Evolutionary conservation across 306 rosid genomes (phyloP).

Genomic region (Malus domestica): ASM211411v1 NC_041798.1:31544501-31545000

Average conservation of each 20-base stretch:
- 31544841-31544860: too few species aligned
- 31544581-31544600: not conserved
- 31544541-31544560: constrained; percentile 19
- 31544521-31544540: constrained; percentile 15
- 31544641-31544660: constrained; percentile 4
- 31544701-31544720: not conserved
- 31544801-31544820: fast-evolving
- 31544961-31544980: too few species aligned
- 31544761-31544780: not conserved
- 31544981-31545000: too few species aligned
- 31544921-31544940: too few species aligned
- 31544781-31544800: too few species aligned
- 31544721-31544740: not conserved
- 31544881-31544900: too few species aligned
- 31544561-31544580: not conserved
- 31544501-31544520: constrained; percentile 11
- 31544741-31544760: not conserved
- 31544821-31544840: too few species aligned
- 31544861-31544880: too few species aligned
- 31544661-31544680: not conserved
- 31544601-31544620: not conserved
- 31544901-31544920: too few species aligned
- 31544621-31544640: not conserved
- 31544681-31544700: not conserved
- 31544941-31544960: too few species aligned